Evolutionary conservation across 106 monocot genomes (phyloP).

Genomic region (Dendrobium chrysotoxum): DNA sequence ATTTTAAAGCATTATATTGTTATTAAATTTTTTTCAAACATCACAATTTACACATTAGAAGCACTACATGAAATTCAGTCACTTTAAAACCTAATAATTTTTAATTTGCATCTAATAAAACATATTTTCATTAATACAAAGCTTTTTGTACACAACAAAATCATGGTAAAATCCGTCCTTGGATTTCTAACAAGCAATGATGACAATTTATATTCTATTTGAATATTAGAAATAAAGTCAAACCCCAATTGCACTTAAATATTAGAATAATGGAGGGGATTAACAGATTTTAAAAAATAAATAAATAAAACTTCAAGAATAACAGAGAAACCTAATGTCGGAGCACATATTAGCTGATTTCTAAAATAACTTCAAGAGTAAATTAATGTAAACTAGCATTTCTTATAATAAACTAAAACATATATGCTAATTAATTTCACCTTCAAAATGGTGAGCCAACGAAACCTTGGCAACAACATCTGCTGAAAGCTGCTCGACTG

Average conservation of each 20-base stretch:
- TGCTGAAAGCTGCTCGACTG: constrained; percentile 22
- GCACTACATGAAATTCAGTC: background rate
- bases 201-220: background rate
- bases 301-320: too few relatives aligned
- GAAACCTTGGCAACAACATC: constrained; percentile 60
- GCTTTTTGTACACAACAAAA: background rate
- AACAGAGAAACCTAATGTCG: background rate
- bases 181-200: background rate
- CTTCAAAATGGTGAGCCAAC: constrained; percentile 62
- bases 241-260: background rate
- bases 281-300: too few relatives aligned
- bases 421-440: constrained; percentile 9
- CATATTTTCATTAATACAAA: background rate
- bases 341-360: background rate
- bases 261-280: background rate
- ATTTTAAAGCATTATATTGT: background rate
- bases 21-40: background rate
- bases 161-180: background rate
- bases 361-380: background rate
- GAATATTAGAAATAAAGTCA: background rate
- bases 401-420: background rate
- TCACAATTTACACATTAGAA: background rate
- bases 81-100: background rate
- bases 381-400: background rate
- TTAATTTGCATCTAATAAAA: background rate